Evolutionary conservation across 2,329 filamentous ascomycete species (phyloP).

Genomic region (Dothiorella sarmentorum): DNA sequence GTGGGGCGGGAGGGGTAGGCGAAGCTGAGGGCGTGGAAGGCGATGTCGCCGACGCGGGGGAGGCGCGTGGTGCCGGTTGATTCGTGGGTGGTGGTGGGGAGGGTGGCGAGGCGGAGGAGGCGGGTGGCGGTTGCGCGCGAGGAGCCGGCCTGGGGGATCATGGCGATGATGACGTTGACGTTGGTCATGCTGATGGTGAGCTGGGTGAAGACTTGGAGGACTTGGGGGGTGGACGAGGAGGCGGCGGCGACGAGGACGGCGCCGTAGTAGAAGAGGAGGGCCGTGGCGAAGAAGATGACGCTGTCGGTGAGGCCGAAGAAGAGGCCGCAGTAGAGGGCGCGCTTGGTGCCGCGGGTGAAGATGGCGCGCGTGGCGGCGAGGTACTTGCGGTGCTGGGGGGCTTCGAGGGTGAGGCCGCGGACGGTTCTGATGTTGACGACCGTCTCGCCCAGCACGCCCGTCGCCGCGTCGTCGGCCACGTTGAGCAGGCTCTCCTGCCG

Average conservation of each 20-base stretch:
- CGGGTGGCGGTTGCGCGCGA: conserved; percentile 69
- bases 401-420: conserved; percentile 69
- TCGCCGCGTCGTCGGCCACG: conserved; percentile 57
- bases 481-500: conserved; percentile 72
- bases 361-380: conserved; percentile 49
- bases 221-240: conserved; percentile 51
- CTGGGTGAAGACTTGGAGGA: conserved; percentile 75
- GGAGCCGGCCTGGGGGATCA: conserved; percentile 76
- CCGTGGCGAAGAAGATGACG: conserved; percentile 67
- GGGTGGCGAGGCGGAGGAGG: conserved; percentile 65
- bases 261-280: conserved; percentile 82
- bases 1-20: conserved; percentile 61
- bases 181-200: conserved; percentile 80
- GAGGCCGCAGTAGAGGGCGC: conserved; percentile 64
- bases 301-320: conserved; percentile 78
- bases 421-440: conserved; percentile 78
- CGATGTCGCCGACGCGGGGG: conserved; percentile 50
- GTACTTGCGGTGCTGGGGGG: conserved; percentile 66
- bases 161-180: conserved; percentile 64
- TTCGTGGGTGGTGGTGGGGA: conserved; percentile 60
- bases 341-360: conserved; percentile 60
- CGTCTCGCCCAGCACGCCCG: conserved; percentile 67
- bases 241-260: conserved; percentile 57
- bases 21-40: conserved; percentile 65
- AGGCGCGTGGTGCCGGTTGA: conserved; percentile 47